phyloP scores from a whole-genome alignment of 164 flowering plant species.

The Tetracentron sinense region DNA sequence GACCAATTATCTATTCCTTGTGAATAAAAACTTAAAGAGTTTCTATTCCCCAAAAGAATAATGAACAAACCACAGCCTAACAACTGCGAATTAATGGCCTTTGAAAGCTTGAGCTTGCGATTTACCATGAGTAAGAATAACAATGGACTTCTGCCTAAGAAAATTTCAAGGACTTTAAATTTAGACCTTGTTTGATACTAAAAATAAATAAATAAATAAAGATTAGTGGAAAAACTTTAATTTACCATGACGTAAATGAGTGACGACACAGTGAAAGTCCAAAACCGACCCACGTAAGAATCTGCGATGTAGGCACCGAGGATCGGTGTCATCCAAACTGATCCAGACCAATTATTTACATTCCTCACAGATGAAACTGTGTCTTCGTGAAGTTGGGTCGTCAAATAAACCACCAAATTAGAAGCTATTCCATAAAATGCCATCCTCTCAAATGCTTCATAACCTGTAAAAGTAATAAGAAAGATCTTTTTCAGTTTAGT shows the following conservation, averaged over 20 bases:
- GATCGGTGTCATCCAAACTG: constrained; percentile 85
- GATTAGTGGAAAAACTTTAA: neutral
- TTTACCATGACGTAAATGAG: constrained; percentile 74
- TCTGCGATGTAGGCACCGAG: constrained; percentile 86
- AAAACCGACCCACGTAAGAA: constrained; percentile 72
- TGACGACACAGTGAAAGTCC: constrained; percentile 85
- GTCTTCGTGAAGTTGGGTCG: constrained; percentile 75
- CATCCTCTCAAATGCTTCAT: constrained; percentile 95
- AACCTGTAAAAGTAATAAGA: constrained; percentile 34
- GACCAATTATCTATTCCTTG: too few species aligned
- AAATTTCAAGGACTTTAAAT: too few species aligned
- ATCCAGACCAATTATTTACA: constrained; percentile 86
- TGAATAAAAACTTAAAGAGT: too few species aligned
- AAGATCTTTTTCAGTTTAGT: neutral
- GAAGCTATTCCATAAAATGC: constrained; percentile 86
- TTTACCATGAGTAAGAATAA: too few species aligned
- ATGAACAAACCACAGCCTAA: too few species aligned
- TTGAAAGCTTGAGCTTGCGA: too few species aligned
- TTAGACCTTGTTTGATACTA: too few species aligned
- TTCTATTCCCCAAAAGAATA: too few species aligned
- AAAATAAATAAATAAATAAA: neutral
- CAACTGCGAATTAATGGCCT: too few species aligned
- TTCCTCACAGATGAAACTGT: constrained; percentile 75
- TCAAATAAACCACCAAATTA: constrained; percentile 75
- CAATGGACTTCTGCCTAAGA: too few species aligned